Conservation (phyloP, 768 basidiomycete genomes). For the Psilocybe sp. region DNA sequence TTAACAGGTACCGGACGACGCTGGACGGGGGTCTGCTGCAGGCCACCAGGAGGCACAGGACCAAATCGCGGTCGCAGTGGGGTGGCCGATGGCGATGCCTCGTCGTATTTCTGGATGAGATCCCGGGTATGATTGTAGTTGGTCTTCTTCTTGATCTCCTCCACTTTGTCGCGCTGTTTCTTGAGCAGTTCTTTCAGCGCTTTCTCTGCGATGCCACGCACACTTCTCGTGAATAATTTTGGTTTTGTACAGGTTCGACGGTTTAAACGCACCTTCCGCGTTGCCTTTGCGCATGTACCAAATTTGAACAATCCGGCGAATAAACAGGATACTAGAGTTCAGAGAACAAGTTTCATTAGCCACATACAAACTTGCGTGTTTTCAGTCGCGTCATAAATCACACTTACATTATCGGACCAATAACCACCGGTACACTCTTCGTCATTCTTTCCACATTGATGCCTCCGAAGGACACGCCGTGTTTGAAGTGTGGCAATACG, state of each 20-base stretch:
- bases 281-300: slow-evolving; percentile 83
- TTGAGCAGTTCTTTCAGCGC: slow-evolving; percentile 70
- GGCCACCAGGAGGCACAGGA: slow-evolving; percentile 18
- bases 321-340: slow-evolving; percentile 56
- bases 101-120: slow-evolving; percentile 88
- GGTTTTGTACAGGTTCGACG: background rate
- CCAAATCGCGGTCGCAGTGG: slow-evolving; percentile 40
- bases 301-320: slow-evolving; percentile 75
- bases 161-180: slow-evolving; percentile 80
- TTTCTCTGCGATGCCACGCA: slow-evolving; percentile 53
- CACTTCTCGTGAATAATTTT: background rate
- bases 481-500: slow-evolving; percentile 43
- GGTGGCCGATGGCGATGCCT: slow-evolving; percentile 36
- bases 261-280: slow-evolving; percentile 62
- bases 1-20: slow-evolving; percentile 23
- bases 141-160: slow-evolving; percentile 97
- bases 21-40: slow-evolving; percentile 27
- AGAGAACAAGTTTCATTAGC: slow-evolving; percentile 1
- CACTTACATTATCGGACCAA: slow-evolving; percentile 79
- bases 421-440: slow-evolving; percentile 55
- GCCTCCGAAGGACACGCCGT: slow-evolving; percentile 20
- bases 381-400: background rate
- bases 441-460: slow-evolving; percentile 38
- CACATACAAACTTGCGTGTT: background rate
- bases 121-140: slow-evolving; percentile 93